These are phyloP conservation scores for Acrodontium crateriforme DNA, from an alignment of 2,329 filamentous ascomycete species.

Conservation along the genomic window DNA sequence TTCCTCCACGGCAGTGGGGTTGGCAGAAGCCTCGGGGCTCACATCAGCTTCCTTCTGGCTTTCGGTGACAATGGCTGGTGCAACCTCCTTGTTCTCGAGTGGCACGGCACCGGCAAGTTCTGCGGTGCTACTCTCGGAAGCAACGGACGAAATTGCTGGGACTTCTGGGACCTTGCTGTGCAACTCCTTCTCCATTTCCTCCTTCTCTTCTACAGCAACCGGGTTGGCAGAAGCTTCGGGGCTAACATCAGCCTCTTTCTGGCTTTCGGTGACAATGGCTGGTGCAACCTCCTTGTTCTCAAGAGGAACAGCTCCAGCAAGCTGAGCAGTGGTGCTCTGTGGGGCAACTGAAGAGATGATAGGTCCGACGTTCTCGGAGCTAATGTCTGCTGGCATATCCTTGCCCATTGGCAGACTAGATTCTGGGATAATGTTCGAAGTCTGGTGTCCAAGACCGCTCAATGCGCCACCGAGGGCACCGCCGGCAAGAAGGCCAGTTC, in stretches of 20 bases:
- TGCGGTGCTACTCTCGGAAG: neutral
- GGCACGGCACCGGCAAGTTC: neutral
- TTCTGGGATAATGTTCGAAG: slow-evolving; percentile 61
- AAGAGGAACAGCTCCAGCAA: slow-evolving; percentile 32
- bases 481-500: slow-evolving; percentile 25
- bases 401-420: slow-evolving; percentile 60
- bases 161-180: slow-evolving; percentile 44
- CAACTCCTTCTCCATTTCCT: slow-evolving; percentile 54
- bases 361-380: slow-evolving; percentile 7
- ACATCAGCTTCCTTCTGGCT: slow-evolving; percentile 54
- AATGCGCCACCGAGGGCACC: slow-evolving; percentile 21
- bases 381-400: slow-evolving; percentile 8
- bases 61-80: slow-evolving; percentile 53
- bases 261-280: slow-evolving; percentile 53
- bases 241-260: slow-evolving; percentile 46
- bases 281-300: slow-evolving; percentile 27
- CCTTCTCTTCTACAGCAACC: slow-evolving; percentile 32
- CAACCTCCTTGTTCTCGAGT: slow-evolving; percentile 10
- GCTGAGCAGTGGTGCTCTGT: slow-evolving; percentile 31
- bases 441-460: slow-evolving; percentile 28
- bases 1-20: slow-evolving; percentile 51
- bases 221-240: slow-evolving; percentile 55
- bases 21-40: slow-evolving; percentile 50
- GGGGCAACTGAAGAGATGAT: slow-evolving; percentile 29
- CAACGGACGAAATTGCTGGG: slow-evolving; percentile 1